Percentiles rank a stretch among this genome's conserved stretches.
These are phyloP conservation scores for Marsdenia floribunda DNA, from an alignment of 257 asterid species.

Conservation along the genomic window DNA sequence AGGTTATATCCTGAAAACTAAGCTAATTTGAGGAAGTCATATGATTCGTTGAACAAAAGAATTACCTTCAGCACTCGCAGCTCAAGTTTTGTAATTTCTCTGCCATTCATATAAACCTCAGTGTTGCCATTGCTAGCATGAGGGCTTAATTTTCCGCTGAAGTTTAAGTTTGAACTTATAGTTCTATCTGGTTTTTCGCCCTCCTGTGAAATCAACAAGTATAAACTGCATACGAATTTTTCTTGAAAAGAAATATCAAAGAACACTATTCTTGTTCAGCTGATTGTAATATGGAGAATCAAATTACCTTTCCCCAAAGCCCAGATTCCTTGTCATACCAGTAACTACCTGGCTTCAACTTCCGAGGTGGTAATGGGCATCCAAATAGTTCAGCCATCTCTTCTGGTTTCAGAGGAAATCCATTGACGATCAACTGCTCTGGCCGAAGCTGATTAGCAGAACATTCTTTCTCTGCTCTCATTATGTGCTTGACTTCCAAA, in stretches of 20 bases:
- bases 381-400: constrained; percentile 85
- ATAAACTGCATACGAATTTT: constrained; percentile 27
- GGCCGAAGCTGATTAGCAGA: constrained; percentile 90
- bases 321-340: constrained; percentile 99
- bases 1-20: not conserved
- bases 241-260: constrained; percentile 6
- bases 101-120: constrained; percentile 88
- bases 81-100: constrained; percentile 90
- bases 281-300: constrained; percentile 11
- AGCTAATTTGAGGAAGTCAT: not conserved
- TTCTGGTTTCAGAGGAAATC: constrained; percentile 68
- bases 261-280: constrained; percentile 6
- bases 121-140: constrained; percentile 89
- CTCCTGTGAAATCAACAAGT: constrained; percentile 49
- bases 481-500: constrained; percentile 84
- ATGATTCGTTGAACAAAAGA: constrained; percentile 7
- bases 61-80: constrained; percentile 78
- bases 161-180: constrained; percentile 76
- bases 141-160: constrained; percentile 81
- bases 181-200: constrained; percentile 89
- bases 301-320: constrained; percentile 82
- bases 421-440: constrained; percentile 81
- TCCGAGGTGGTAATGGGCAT: constrained; percentile 70
- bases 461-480: constrained; percentile 87
- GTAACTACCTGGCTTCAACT: constrained; percentile 82